These are phyloP conservation scores for Gnaphalium uliginosum DNA, from an alignment of 129 eudicot species.

Conservation along the genomic window DNA sequence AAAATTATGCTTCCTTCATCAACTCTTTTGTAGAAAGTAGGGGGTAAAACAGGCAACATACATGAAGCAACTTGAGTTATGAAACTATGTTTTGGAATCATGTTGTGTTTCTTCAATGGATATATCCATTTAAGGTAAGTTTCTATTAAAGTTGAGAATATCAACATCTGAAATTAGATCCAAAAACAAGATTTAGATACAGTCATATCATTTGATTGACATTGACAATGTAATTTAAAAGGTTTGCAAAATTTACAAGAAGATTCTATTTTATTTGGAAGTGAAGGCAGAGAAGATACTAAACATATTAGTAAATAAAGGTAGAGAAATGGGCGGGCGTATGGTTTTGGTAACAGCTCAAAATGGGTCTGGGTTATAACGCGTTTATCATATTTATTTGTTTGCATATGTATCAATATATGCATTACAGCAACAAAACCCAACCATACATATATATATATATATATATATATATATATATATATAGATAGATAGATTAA, in stretches of 20 bases:
- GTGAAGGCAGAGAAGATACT: too few relatives aligned
- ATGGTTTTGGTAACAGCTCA: neutral
- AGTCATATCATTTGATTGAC: neutral
- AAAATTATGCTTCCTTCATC: constrained; percentile 52
- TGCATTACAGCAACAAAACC: too few relatives aligned
- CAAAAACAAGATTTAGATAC: neutral
- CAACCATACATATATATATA: too few relatives aligned
- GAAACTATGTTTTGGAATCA: constrained; percentile 54
- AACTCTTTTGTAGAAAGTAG: constrained; percentile 47
- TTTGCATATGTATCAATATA: too few relatives aligned
- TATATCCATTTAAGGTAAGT: constrained; percentile 41
- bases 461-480: too few relatives aligned
- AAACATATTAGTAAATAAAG: too few relatives aligned
- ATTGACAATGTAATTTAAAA: too few relatives aligned
- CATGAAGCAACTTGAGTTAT: constrained; percentile 38
- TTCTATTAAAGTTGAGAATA: constrained; percentile 39
- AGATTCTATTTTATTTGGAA: too few relatives aligned
- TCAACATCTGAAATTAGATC: constrained; percentile 41
- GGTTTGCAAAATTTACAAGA: too few relatives aligned
- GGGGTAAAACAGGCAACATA: constrained; percentile 37
- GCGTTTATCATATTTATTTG: too few relatives aligned
- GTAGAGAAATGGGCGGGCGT: too few relatives aligned
- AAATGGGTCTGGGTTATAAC: neutral
- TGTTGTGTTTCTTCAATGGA: constrained; percentile 43
- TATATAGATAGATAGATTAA: too few relatives aligned